These are phyloP conservation scores for Phyllostachys edulis DNA, from an alignment of 176 grass and related monocot species.

Conservation along the genomic window DNA sequence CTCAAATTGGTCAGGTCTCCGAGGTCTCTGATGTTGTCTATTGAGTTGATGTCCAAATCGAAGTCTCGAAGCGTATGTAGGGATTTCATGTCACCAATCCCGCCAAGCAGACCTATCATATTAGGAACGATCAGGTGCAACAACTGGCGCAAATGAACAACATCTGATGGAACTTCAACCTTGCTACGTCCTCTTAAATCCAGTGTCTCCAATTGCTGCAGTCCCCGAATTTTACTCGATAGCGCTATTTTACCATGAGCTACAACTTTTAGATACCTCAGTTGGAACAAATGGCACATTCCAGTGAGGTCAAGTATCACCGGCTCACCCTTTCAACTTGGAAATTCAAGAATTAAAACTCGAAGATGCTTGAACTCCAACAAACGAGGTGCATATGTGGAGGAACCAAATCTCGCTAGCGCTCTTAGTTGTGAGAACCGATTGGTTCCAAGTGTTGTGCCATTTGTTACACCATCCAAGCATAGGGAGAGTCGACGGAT, in stretches of 20 bases:
- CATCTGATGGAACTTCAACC: no score
- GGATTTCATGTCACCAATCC: no score
- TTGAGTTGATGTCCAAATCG: no score
- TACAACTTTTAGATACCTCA: background rate
- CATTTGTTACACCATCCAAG: no score
- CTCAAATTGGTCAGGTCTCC: background rate
- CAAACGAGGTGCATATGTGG: background rate
- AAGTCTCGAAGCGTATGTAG: no score
- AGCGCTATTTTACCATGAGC: background rate
- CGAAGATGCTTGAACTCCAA: background rate
- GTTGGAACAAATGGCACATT: background rate
- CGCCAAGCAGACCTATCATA: no score
- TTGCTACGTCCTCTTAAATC: background rate
- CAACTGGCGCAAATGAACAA: no score
- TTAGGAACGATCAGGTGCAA: no score
- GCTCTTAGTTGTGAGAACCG: no score
- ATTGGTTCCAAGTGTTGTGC: no score
- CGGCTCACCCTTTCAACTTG: accelerated
- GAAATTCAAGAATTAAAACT: background rate
- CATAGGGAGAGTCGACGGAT: no score
- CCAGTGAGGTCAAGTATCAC: background rate
- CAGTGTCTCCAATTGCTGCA: background rate
- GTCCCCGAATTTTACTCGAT: background rate
- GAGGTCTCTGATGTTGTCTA: background rate
- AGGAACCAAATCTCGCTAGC: no score